Conservation (phyloP, 1,139 yeast species). For the Pichia sp. region DNA sequence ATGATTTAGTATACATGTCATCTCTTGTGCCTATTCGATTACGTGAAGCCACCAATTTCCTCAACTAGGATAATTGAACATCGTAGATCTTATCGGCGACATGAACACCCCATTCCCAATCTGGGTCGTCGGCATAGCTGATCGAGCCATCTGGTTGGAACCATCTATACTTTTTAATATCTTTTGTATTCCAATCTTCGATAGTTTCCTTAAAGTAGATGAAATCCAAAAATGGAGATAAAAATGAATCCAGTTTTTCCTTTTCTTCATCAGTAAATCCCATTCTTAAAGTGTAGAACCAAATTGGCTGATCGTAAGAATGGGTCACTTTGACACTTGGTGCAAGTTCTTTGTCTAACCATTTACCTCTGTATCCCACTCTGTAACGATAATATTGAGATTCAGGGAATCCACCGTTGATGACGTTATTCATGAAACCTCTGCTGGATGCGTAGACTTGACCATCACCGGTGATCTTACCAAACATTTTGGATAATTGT, state of each 20-base stretch:
- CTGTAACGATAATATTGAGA: conserved; percentile 34
- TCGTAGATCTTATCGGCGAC: conserved; percentile 29
- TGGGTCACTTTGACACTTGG: conserved; percentile 34
- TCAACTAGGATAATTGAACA: conserved; percentile 3
- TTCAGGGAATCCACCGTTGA: conserved; percentile 31
- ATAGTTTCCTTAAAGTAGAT: conserved; percentile 25
- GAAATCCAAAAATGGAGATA: conserved; percentile 30
- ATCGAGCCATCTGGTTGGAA: conserved; percentile 32
- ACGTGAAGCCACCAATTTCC: conserved; percentile 5
- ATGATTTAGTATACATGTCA: not conserved
- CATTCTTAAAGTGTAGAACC: conserved; percentile 33
- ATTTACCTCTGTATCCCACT: conserved; percentile 34
- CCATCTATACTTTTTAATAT: conserved; percentile 26
- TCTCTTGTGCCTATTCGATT: conserved; percentile 1
- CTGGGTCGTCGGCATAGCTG: conserved; percentile 28
- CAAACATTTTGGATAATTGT: conserved; percentile 31
- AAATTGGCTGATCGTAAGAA: conserved; percentile 34
- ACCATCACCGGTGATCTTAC: conserved; percentile 38
- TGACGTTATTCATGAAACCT: conserved; percentile 33
- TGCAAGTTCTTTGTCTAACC: conserved; percentile 30
- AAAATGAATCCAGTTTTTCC: conserved; percentile 26
- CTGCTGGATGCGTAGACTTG: conserved; percentile 40
- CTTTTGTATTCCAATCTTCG: conserved; percentile 31
- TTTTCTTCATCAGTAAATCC: conserved; percentile 32
- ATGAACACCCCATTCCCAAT: conserved; percentile 37